Percentiles rank a stretch among this genome's conserved stretches.
Conservation (phyloP, 768 basidiomycete genomes). For the Hemileccinum impolitum region DNA sequence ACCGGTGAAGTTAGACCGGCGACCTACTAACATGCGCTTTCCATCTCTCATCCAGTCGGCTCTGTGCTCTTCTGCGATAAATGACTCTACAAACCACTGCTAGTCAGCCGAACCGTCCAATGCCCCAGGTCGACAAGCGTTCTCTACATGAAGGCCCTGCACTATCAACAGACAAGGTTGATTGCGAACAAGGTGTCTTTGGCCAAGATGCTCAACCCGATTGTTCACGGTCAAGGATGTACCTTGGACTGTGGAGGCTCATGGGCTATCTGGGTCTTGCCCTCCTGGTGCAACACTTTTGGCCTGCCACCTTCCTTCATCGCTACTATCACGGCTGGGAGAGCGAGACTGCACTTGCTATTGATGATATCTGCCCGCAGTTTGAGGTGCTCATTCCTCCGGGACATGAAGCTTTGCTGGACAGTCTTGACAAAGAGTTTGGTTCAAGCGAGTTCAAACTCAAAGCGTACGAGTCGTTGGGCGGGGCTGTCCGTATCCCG, state of each 20-base stretch:
- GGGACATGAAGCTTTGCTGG: slow-evolving; percentile 17
- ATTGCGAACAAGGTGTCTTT: slow-evolving; percentile 10
- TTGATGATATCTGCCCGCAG: slow-evolving; percentile 29
- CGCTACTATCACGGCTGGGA: not conserved
- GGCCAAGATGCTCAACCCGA: not conserved
- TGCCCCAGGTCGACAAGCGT: slow-evolving; percentile 1
- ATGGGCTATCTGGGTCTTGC: slow-evolving; percentile 8
- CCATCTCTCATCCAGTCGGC: not conserved
- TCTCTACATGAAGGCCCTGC: not conserved
- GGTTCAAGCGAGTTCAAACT: slow-evolving; percentile 24
- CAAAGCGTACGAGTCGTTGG: slow-evolving; percentile 31
- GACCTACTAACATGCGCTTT: too few relatives aligned
- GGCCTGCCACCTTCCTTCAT: not conserved
- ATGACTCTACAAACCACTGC: too few relatives aligned
- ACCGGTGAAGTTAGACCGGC: too few relatives aligned
- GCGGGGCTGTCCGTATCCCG: slow-evolving; percentile 36
- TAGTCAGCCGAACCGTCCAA: not conserved
- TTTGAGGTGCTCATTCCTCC: slow-evolving; percentile 13
- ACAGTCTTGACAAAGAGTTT: slow-evolving; percentile 23
- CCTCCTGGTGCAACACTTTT: slow-evolving; percentile 7
- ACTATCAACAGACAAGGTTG: slow-evolving; percentile 2
- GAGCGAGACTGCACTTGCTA: not conserved
- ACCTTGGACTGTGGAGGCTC: not conserved
- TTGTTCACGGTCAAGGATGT: not conserved
- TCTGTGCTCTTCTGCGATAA: slow-evolving; percentile 5